Evolutionary conservation across 225 moss, liverwort and hornwort species (phyloP), one percentile per base, ranked within the genome.

Genomic region (Straminergon stramineum): DNA sequence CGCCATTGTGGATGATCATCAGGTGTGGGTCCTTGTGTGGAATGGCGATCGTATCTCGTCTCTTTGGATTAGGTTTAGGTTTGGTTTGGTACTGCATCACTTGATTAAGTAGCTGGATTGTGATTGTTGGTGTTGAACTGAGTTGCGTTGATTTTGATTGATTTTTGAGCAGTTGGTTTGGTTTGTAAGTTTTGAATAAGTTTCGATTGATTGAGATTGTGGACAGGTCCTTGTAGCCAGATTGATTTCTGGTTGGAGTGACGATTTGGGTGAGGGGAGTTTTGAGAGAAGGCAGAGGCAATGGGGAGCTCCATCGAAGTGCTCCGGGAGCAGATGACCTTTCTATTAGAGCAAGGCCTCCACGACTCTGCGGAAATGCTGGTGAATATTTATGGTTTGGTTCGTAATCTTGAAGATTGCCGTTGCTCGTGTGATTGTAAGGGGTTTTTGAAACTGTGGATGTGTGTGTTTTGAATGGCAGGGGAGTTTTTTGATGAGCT

Each of bases 331-430:
- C 98, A 99, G 92, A 97, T 99, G 96, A 86, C 75, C 16, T 91
- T 90, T 48, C 90, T 99, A 32, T 92, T 99, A 43, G 98, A 95
- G 85, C 96, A 99, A 84, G 96, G 97, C 18, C 92, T 99, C 13
- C 95, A 96, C 84, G 98, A 99, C 83, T 99, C 98, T 68, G 98
- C 98, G 15, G 97, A 97, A 90, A 90, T 99, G 87, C 90, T 99
- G 92, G 98, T 96, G 27, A 81, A 14, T 61, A 60, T 41, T 61
- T 60, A 41, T 60, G 37, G 58, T 39, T 79, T 75, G 48, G 53
- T 62, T n/a, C 32, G 35, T 41, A 67, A 6, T 63, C 26, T 69
- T 45, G 34, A 70, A 52, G 23, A 35, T 70, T 74, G 41, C 1
- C 23, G 51, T 58, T 82, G 30, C 6, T 67, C 28, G 75, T 22